Evolutionary conservation across 1,139 yeast genomes (phyloP).

Genomic region (Suhomyces kunorum): DNA sequence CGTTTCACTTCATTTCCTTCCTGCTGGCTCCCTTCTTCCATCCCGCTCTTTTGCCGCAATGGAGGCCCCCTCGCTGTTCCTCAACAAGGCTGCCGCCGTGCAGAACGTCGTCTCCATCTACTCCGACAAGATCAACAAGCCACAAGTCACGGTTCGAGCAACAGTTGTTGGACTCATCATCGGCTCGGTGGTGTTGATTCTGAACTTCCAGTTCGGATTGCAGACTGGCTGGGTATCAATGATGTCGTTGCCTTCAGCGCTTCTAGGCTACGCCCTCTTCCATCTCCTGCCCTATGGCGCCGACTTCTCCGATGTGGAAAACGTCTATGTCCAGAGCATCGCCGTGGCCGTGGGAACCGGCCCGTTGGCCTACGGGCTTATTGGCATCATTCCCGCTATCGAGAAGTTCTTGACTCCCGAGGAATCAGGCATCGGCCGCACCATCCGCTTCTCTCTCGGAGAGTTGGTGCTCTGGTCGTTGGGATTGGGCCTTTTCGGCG

Average conservation of each 20-base stretch:
- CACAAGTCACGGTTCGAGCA: slow-evolving; percentile 73
- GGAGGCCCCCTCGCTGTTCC: slow-evolving; percentile 2
- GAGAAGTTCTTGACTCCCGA: slow-evolving; percentile 79
- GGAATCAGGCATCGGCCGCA: slow-evolving; percentile 66
- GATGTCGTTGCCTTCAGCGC: slow-evolving; percentile 98
- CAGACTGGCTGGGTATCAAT: slow-evolving; percentile 99
- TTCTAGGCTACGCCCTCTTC: slow-evolving; percentile 82
- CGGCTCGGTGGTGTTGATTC: slow-evolving; percentile 78
- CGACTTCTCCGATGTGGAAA: slow-evolving; percentile 84
- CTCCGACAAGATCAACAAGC: slow-evolving; percentile 38
- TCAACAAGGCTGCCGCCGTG: slow-evolving; percentile 1
- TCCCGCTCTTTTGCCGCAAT: neutral
- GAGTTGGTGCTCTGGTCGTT: slow-evolving; percentile 78
- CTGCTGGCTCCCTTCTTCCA: neutral
- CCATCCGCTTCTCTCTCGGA: slow-evolving; percentile 37
- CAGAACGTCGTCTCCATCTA: slow-evolving; percentile 8
- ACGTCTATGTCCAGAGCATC: slow-evolving; percentile 86
- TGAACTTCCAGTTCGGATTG: slow-evolving; percentile 93
- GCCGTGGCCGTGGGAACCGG: slow-evolving; percentile 98
- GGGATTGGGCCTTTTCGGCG: slow-evolving; percentile 91
- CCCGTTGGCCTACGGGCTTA: slow-evolving; percentile 90
- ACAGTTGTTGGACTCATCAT: slow-evolving; percentile 71
- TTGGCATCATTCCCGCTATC: slow-evolving; percentile 96
- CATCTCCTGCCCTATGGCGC: slow-evolving; percentile 49
- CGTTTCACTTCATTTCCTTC: neutral